Evolutionary conservation across 2,329 filamentous ascomycete species (phyloP), one percentile per base, ranked within the genome.

Genomic region (Helminthosporium solani): DNA sequence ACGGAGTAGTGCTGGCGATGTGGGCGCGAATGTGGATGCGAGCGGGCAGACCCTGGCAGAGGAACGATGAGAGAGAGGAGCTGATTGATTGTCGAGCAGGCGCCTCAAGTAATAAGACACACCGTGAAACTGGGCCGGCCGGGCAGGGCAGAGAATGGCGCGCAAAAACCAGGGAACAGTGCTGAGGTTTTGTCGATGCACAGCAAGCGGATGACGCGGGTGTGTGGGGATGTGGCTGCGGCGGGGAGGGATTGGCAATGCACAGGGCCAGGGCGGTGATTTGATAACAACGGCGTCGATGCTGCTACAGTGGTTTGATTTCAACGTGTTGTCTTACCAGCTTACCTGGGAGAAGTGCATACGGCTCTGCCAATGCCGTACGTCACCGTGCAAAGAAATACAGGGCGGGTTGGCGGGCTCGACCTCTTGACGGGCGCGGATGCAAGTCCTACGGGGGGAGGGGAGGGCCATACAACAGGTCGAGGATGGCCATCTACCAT

Each of bases 151-250:
- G 60, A 56, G 12, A 54, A 52, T 42, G 48, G 52, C 47, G 49
- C 44, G 15, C 14, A 18, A 25, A 46, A 51, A 52, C 53, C 56
- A 54, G 28, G 53, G 38, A 37, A 48, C 28, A 33, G 23, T 18
- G 15, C 8, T 38, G 35, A 14, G 27, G 16, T 23, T 41, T 23
- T 19, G 27, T 14, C 14, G n/a, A 19, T 50, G 47, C 42, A 44
- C 54, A 35, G 54, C 53, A 56, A 38, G 46, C 58, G 56, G 62
- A 65, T 67, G 62, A 66, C 58, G 62, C 63, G 57, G 44, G 40
- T 47, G 46, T 47, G 46, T 46, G 46, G 35, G 25, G 25, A 40
- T 44, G 46, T 44, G 47, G 48, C 47, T 48, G 49, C 36, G 14
- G 31, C 27, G 42, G 43, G 28, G 39, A 19, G 19, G 18, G 42